A percentile compares a stretch with the other conserved stretches of the same genome.
Conservation (phyloP, 352 stramenopile genomes). For the Phytophthora pisi region DNA sequence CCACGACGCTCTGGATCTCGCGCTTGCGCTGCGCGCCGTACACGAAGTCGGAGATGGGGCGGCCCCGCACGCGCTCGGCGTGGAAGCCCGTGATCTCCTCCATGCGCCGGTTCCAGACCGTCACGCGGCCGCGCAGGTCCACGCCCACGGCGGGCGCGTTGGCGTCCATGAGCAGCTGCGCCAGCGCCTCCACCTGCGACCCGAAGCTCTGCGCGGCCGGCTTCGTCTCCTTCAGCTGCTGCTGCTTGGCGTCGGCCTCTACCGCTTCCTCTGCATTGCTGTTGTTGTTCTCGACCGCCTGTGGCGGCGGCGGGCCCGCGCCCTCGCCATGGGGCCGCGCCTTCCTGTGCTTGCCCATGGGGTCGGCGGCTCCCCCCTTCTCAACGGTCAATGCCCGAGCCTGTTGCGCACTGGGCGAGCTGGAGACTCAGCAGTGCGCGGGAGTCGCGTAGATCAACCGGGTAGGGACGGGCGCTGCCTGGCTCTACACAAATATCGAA, state of each 20-base stretch:
- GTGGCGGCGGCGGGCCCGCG: neutral
- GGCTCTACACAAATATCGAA: no score
- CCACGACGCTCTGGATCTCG: constrained; percentile 35
- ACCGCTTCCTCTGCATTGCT: neutral
- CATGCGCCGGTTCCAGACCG: constrained; percentile 69
- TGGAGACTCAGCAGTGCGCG: neutral
- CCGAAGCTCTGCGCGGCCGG: constrained; percentile 11
- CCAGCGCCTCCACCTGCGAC: constrained; percentile 25
- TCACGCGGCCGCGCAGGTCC: constrained; percentile 51
- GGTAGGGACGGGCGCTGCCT: neutral
- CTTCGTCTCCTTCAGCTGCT: neutral
- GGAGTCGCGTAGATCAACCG: neutral
- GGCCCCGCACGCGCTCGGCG: constrained; percentile 42
- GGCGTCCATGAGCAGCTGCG: constrained; percentile 58
- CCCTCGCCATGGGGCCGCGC: neutral
- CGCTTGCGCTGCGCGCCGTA: constrained; percentile 50
- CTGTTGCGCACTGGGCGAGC: neutral
- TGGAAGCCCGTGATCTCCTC: constrained; percentile 59
- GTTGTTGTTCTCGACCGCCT: neutral
- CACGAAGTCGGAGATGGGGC: constrained; percentile 50
- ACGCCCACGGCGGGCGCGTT: constrained; percentile 71
- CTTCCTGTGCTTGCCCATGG: constrained; percentile 36
- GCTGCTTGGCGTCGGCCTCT: neutral
- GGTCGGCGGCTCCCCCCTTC: constrained; percentile 1
- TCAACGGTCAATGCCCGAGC: constrained; percentile 14